These are phyloP conservation scores for Anisodus tanguticus DNA, from an alignment of 257 asterid genomes.

Conservation along the genomic window DNA sequence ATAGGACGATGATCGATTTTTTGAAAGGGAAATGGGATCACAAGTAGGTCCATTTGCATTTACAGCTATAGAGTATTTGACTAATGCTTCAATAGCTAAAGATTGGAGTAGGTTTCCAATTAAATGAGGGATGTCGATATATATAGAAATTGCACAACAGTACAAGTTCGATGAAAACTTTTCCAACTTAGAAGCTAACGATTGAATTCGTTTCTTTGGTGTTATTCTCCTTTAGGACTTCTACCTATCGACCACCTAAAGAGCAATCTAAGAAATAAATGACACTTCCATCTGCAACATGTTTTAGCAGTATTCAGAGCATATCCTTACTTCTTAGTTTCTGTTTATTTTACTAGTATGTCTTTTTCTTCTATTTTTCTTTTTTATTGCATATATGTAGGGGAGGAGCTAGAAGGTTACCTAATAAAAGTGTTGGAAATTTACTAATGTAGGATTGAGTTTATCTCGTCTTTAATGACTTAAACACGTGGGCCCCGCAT, in stretches of 20 bases:
- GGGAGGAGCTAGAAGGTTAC: neutral
- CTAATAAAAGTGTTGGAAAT: neutral
- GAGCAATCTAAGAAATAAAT: neutral
- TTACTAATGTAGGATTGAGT: too few species aligned
- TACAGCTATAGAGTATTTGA: conserved; percentile 32
- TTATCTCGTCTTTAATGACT: too few species aligned
- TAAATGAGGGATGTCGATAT: neutral
- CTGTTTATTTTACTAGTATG: neutral
- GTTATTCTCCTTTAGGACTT: neutral
- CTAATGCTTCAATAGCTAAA: conserved; percentile 13
- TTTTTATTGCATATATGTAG: neutral
- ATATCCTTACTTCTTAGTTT: neutral
- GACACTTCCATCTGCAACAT: neutral
- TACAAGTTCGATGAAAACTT: neutral
- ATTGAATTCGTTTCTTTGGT: neutral
- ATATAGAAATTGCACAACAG: neutral
- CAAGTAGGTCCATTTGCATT: conserved; percentile 45
- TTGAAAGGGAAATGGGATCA: conserved; percentile 32
- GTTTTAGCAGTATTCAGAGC: neutral
- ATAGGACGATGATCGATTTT: conserved; percentile 29
- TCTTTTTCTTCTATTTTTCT: neutral
- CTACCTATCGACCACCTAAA: neutral
- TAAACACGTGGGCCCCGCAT: too few species aligned
- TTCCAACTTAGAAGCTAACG: neutral
- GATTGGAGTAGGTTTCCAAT: neutral